Percentiles rank a stretch among this genome's conserved stretches.
phyloP scores from a whole-genome alignment of 768 basidiomycete genomes.

The Coprinopsis marcescibilis region DNA sequence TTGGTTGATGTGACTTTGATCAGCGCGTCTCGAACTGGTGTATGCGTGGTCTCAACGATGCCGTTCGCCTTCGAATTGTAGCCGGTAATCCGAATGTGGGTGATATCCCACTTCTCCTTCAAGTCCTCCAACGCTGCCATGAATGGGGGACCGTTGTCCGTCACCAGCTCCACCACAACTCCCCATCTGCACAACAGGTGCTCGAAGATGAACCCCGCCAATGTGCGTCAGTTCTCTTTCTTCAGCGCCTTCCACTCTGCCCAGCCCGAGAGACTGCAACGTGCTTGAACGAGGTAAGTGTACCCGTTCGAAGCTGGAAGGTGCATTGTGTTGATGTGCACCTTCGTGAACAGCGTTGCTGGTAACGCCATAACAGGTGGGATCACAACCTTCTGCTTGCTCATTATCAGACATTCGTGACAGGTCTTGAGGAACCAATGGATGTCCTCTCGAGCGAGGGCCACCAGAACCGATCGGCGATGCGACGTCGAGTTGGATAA shows the following conservation, averaged over 20 bases:
- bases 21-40: conserved; percentile 16
- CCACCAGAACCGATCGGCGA: conserved; percentile 28
- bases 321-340: conserved; percentile 36
- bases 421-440: conserved; percentile 23
- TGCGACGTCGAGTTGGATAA: conserved; percentile 14
- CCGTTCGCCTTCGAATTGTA: conserved; percentile 25
- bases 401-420: conserved; percentile 23
- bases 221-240: conserved; percentile 20
- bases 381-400: conserved; percentile 18
- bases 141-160: conserved; percentile 31
- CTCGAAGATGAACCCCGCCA: conserved; percentile 18
- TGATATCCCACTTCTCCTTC: conserved; percentile 18
- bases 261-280: conserved; percentile 26
- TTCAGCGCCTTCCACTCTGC: conserved; percentile 25
- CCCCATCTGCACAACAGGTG: conserved; percentile 25
- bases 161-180: conserved; percentile 28
- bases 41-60: conserved; percentile 22
- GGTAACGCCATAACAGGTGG: conserved; percentile 21
- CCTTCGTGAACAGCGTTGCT: conserved; percentile 25
- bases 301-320: conserved; percentile 29
- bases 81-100: conserved; percentile 28
- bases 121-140: conserved; percentile 19
- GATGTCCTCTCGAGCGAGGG: conserved; percentile 19
- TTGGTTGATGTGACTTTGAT: conserved; percentile 18
- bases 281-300: conserved; percentile 30